Evolutionary conservation across 371 early-diverging fungal genomes (phyloP).

Genomic region (Catenaria anguillulae): DNA sequence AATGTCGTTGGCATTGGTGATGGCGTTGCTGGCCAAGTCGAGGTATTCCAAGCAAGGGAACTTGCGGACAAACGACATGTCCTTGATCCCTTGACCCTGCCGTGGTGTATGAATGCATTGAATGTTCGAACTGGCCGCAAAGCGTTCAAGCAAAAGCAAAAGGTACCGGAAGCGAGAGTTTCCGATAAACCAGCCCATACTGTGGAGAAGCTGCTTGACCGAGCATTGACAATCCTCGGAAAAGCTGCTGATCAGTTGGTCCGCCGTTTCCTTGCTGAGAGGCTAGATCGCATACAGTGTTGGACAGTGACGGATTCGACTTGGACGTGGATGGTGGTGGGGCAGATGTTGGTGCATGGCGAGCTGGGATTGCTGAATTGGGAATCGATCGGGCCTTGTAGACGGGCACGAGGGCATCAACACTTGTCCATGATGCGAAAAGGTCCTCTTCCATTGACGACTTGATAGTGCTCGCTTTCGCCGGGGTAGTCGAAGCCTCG

Average conservation of each 20-base stretch:
- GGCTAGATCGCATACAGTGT: neutral
- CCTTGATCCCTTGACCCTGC: neutral
- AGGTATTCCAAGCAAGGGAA: neutral
- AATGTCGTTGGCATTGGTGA: neutral
- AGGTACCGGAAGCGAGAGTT: neutral
- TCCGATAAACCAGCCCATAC: neutral
- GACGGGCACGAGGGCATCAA: no score
- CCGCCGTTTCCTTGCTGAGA: neutral
- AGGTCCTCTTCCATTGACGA: no score
- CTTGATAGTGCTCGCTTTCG: no score
- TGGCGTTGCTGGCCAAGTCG: neutral
- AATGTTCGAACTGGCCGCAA: neutral
- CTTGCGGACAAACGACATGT: neutral
- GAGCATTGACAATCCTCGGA: neutral
- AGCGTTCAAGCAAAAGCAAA: neutral
- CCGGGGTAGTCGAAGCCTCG: no score
- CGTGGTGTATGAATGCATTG: neutral
- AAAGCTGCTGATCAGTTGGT: neutral
- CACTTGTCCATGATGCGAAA: no score
- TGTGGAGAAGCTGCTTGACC: neutral
- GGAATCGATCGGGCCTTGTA: no score
- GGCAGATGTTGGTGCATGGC: no score
- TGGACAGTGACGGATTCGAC: no score
- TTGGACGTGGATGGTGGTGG: no score
- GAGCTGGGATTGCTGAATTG: no score